A percentile compares a stretch with the other conserved stretches of the same genome.
Conservation (phyloP, 2,329 filamentous ascomycete species). For the Coccinonectria pachysandricola region DNA sequence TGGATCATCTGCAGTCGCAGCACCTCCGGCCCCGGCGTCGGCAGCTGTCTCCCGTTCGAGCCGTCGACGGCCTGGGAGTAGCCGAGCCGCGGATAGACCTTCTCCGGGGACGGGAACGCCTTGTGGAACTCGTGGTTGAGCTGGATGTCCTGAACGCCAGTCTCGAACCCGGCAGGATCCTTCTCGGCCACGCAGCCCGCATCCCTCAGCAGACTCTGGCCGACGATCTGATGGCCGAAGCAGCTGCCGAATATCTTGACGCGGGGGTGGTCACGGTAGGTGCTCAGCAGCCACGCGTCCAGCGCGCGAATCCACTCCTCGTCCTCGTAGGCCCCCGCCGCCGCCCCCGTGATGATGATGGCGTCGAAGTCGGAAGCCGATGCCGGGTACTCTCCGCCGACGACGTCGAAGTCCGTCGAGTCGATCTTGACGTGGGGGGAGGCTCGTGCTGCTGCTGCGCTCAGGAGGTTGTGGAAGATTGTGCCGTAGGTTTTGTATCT, state of each 20-base stretch:
- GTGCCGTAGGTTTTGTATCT: slow-evolving; percentile 8
- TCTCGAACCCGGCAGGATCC: slow-evolving; percentile 21
- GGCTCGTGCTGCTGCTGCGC: slow-evolving; percentile 6
- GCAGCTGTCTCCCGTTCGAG: too few species aligned
- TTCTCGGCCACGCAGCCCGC: slow-evolving; percentile 18
- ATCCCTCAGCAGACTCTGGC: slow-evolving; percentile 24
- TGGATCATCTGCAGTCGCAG: slow-evolving; percentile 29
- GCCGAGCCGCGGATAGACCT: not conserved
- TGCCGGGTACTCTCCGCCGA: slow-evolving; percentile 24
- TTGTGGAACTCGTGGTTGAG: slow-evolving; percentile 14
- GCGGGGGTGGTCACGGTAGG: slow-evolving; percentile 17
- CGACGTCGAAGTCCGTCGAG: slow-evolving; percentile 25
- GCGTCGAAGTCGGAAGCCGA: slow-evolving; percentile 22
- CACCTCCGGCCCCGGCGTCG: slow-evolving; percentile 4
- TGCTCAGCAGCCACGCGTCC: slow-evolving; percentile 11
- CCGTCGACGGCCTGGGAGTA: too few species aligned
- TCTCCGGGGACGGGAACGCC: slow-evolving; percentile 2
- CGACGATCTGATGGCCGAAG: slow-evolving; percentile 33
- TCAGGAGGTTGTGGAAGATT: slow-evolving; percentile 12
- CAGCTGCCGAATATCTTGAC: slow-evolving; percentile 33
- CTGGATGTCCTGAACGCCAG: slow-evolving; percentile 19
- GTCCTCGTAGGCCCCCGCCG: slow-evolving; percentile 21
- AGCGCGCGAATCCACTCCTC: slow-evolving; percentile 13
- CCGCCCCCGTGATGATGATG: slow-evolving; percentile 30
- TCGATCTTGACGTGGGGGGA: slow-evolving; percentile 7